Evolutionary conservation across 352 stramenopile species (phyloP), one percentile per base, ranked within the genome.

Genomic region (Plasmopara muralis): DNA sequence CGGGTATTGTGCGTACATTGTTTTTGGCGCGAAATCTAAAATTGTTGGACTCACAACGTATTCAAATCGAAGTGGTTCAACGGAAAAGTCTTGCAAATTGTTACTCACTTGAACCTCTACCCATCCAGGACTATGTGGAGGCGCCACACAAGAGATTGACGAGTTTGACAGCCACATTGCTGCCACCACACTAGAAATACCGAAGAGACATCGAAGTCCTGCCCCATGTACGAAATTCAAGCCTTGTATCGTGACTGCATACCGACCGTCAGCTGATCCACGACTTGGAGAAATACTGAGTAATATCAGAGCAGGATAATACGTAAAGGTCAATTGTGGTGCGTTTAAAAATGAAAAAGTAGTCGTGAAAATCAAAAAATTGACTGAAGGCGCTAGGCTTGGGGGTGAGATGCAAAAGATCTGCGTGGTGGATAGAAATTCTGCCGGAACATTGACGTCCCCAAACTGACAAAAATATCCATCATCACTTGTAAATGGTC

Each of bases 21-120:
- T 25, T 1, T 10, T 45, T 9, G 68, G 68, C 7, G 67, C 34
- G 37, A 85, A 74, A 1, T 35, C 55, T 15, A 77, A 54, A 10
- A 85, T 9, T 1, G 57, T 43, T 2, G 72, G 74, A 5, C 42
- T 60, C 5, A 54, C 46, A 12, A 81, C 47, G 37, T 75, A 80
- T 39, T 83, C 56, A 41, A 82, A 72, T 12, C 50, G 15, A 9
- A 62, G 15, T 14, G 47, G 25, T 15, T 72, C 52, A 14, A 49
- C 15, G 0, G 72, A 80, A 51, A 76, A 85, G 35, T 83, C 70
- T 43, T 80, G 64, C 5, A 81, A 9, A 13, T 85, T 85, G 59
- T 79, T 85, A 0, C 70, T 74, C 18, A 83, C 66, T 25, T 73
- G 65, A 0, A 85, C 47, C 15, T 60, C 51, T 15, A 80, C 60